These are phyloP conservation scores for Daedalea quercina DNA, from an alignment of 768 basidiomycete species.

Conservation along the genomic window DNA sequence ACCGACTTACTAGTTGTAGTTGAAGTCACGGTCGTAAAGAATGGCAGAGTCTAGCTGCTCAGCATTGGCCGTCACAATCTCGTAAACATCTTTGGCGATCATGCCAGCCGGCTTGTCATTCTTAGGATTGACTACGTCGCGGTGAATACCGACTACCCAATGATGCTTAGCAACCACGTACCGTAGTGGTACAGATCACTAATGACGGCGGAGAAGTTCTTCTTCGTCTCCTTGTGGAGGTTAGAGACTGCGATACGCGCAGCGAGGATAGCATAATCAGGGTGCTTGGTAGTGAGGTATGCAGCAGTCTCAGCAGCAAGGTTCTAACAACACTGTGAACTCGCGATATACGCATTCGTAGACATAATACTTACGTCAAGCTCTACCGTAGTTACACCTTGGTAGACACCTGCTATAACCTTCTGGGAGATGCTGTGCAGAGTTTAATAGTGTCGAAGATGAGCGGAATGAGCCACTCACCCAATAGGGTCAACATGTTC, in stretches of 20 bases:
- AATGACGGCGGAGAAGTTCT: conserved; percentile 90
- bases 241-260: conserved; percentile 99
- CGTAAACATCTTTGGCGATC: conserved; percentile 87
- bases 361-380: conserved; percentile 65
- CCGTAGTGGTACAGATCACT: conserved; percentile 87
- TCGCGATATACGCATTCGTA: neutral
- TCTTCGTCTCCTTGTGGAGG: conserved; percentile 98
- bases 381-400: conserved; percentile 95
- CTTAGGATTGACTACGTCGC: conserved; percentile 80
- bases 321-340: conserved; percentile 45
- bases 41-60: conserved; percentile 85
- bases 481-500: conserved; percentile 93
- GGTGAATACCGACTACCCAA: neutral
- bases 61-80: conserved; percentile 75
- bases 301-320: conserved; percentile 97
- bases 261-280: conserved; percentile 96
- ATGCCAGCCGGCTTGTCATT: conserved; percentile 81
- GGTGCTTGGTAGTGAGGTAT: conserved; percentile 93
- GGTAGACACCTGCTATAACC: conserved; percentile 89
- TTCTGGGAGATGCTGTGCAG: conserved; percentile 74
- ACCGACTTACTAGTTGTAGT: conserved; percentile 79
- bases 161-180: conserved; percentile 26
- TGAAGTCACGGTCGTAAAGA: conserved; percentile 98
- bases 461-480: conserved; percentile 33
- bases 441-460: neutral